Conservation (phyloP, 352 stramenopile genomes). For the Hyphochytrium catenoides region DNA sequence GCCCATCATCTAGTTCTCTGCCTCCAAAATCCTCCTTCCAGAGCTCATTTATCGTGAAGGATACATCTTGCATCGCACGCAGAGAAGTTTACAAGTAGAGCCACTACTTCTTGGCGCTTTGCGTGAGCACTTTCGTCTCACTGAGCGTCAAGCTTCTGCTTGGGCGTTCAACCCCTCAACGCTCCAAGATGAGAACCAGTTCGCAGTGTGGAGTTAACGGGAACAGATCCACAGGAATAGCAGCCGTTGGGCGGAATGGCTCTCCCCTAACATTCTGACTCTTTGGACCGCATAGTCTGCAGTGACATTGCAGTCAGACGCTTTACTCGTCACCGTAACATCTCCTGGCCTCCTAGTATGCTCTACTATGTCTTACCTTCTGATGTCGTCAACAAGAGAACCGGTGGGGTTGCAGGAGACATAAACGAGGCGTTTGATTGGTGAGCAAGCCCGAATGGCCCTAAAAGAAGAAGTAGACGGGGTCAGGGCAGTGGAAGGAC, state of each 20-base stretch:
- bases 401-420: constrained; percentile 95
- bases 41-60: no score
- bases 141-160: no score
- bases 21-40: no score
- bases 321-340: background rate
- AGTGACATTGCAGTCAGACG: background rate
- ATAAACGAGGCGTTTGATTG: constrained; percentile 80
- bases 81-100: no score
- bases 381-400: constrained; percentile 63
- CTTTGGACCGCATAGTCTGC: constrained; percentile 67
- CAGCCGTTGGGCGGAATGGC: constrained; percentile 70
- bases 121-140: no score
- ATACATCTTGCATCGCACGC: no score
- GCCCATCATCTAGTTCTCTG: no score
- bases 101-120: no score
- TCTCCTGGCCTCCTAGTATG: background rate
- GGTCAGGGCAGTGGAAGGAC: no score
- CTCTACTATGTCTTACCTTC: constrained; percentile 9
- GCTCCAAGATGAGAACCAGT: constrained; percentile 95
- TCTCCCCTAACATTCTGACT: constrained; percentile 73
- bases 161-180: constrained; percentile 13
- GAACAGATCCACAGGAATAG: constrained; percentile 95
- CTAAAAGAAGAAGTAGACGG: no score
- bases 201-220: constrained; percentile 92
- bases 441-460: constrained; percentile 43